Conservation (phyloP, 2,329 filamentous ascomycete species). For the Colletotrichum tamarilloi region DNA sequence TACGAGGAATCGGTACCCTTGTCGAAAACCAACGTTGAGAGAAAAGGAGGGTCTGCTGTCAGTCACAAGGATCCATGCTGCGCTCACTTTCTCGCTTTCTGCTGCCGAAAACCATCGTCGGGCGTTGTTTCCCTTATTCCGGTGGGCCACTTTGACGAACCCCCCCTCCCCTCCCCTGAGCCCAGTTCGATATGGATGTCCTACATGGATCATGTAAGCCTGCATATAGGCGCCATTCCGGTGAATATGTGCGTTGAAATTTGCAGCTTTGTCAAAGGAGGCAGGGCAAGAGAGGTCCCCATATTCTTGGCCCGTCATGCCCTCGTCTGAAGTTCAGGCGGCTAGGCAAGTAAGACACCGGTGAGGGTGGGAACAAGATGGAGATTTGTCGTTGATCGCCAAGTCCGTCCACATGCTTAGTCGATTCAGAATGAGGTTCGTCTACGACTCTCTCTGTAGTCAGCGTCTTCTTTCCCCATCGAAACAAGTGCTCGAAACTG, state of each 20-base stretch:
- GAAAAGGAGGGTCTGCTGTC: not conserved
- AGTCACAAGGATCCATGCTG: not conserved
- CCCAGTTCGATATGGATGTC: not conserved
- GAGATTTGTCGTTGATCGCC: slow-evolving; percentile 1
- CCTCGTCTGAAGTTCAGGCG: slow-evolving; percentile 18
- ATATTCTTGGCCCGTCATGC: not conserved
- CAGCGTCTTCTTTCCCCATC: not conserved
- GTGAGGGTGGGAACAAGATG: not conserved
- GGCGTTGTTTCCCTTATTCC: slow-evolving; percentile 2
- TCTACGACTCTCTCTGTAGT: not conserved
- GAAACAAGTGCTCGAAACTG: not conserved
- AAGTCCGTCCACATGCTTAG: not conserved
- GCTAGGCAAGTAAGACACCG: slow-evolving; percentile 8
- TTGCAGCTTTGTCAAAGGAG: not conserved
- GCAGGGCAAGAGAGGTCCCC: not conserved
- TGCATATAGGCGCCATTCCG: slow-evolving; percentile 1
- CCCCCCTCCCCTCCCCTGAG: not conserved
- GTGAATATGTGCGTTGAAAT: not conserved
- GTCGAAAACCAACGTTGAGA: not conserved
- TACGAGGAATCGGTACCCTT: slow-evolving; percentile 8
- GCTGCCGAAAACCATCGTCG: slow-evolving; percentile 1
- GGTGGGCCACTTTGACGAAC: slow-evolving; percentile 1
- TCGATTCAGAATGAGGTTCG: not conserved
- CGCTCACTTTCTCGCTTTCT: not conserved
- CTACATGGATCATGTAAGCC: not conserved